Evolutionary conservation across 1,284 basidiomycete species (phyloP), one percentile per base, ranked within the genome.

Genomic region (Kwoniella shivajii): DNA sequence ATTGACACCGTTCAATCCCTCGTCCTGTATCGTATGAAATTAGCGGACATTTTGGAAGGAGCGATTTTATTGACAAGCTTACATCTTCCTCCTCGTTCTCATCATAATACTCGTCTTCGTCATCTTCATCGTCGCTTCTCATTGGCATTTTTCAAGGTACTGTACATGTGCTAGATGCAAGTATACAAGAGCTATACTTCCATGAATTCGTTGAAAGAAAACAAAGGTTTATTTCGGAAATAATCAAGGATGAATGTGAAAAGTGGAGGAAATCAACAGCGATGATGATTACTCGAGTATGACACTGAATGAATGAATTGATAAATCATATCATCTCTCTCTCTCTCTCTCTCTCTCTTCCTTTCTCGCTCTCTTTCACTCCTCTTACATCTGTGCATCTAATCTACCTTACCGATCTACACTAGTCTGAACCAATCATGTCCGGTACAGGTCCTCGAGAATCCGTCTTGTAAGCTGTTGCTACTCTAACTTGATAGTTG

Each of bases 361-460:
- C 11, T 34, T 18, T 4, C 11, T 24, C 30, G n/a, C 41, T 34
- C 22, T 61, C 46, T 54, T 30, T 18, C 31, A 16, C 47, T 13
- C 14, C 18, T 11, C 27, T 31, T 29, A 10, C 18, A 46, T 34
- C 30, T 31, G 22, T 39, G 18, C 36, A 38, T 33, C 18, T 44
- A 20, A 94, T 94, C 92, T 92, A 92, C 50, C 90, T 91, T 47
- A 83, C 88, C 67, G 91, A 89, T 33, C 80, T 89, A 66, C 84
- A 14, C 46, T 16, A 18, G 20, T 47, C 10, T 0, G 18, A 14
- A 30, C 31, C 43, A 66, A 75, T 24, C 56, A 44, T 95, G 92
- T 92, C 92, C 49, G 90, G 92, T 48, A 83, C 88, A 68, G 92
- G 90, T 33, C 80, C 90, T 66, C 84, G 93, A 70, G 93, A 96